Conservation (phyloP, 2,329 filamentous ascomycete species). For the Diaporthe amygdali region DNA sequence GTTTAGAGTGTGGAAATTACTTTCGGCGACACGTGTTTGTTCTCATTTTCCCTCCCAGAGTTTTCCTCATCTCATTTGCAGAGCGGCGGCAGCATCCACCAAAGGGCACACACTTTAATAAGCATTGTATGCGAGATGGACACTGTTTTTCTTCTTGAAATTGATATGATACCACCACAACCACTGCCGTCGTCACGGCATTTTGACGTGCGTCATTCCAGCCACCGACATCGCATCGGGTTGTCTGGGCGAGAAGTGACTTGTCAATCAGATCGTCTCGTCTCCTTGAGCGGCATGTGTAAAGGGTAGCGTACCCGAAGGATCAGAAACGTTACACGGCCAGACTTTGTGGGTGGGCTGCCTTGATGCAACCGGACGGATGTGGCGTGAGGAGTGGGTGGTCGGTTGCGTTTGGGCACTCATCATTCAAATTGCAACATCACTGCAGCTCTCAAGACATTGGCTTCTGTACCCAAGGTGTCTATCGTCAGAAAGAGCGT, state of each 20-base stretch:
- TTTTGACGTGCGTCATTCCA: not conserved
- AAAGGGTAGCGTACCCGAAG: not conserved
- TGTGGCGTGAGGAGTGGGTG: not conserved
- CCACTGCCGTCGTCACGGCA: not conserved
- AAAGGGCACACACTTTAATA: slow-evolving; percentile 21
- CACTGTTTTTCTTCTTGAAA: not conserved
- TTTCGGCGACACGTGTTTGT: slow-evolving; percentile 19
- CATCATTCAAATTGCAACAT: not conserved
- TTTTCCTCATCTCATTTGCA: slow-evolving; percentile 11
- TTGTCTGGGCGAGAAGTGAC: not conserved
- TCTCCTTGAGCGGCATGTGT: not conserved
- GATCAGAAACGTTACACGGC: too few relatives aligned
- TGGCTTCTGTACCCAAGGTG: not conserved
- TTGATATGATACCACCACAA: slow-evolving; percentile 7
- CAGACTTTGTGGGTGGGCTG: too few relatives aligned
- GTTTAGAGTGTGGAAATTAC: slow-evolving; percentile 13
- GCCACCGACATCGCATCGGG: not conserved
- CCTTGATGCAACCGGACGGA: not conserved
- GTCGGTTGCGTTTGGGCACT: not conserved
- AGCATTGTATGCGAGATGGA: slow-evolving; percentile 23
- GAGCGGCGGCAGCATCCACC: slow-evolving; percentile 12
- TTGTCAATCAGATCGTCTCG: not conserved
- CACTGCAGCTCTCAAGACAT: not conserved
- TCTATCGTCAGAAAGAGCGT: not conserved
- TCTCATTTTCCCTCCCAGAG: not conserved